Evolutionary conservation across 768 basidiomycete species (phyloP).

Genomic region (Trametopsis cervina): DNA sequence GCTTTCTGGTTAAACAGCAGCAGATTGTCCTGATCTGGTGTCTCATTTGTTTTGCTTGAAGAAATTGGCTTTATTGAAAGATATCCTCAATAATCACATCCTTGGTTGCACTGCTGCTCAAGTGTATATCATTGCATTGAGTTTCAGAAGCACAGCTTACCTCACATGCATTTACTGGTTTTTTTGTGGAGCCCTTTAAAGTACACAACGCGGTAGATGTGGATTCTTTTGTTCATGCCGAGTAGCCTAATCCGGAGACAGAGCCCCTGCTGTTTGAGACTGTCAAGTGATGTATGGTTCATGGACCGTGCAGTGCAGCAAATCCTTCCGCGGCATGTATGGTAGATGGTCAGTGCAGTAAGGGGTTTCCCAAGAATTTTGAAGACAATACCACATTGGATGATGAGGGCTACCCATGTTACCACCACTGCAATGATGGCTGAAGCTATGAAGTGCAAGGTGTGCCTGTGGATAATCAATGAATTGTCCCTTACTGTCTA

Average conservation of each 20-base stretch:
- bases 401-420: conserved; percentile 35
- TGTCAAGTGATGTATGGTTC: conserved; percentile 37
- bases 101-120: conserved; percentile 36
- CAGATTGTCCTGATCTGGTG: conserved; percentile 42
- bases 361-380: conserved; percentile 38
- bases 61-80: conserved; percentile 24
- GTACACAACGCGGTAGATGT: conserved; percentile 30
- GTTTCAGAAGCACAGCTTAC: conserved; percentile 51
- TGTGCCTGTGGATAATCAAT: conserved; percentile 27
- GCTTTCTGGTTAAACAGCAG: conserved; percentile 29
- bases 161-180: conserved; percentile 46
- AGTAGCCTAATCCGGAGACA: conserved; percentile 34
- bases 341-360: conserved; percentile 34
- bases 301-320: conserved; percentile 37
- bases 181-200: conserved; percentile 30
- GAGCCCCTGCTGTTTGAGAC: conserved; percentile 34
- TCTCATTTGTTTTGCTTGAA: conserved; percentile 39
- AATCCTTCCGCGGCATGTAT: conserved; percentile 33
- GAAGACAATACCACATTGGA: conserved; percentile 26
- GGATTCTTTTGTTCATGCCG: conserved; percentile 33
- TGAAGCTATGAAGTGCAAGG: conserved; percentile 16
- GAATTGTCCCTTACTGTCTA: conserved; percentile 37
- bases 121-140: conserved; percentile 49
- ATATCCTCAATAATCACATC: conserved; percentile 29
- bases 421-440: conserved; percentile 31